Evolutionary conservation across 2,329 filamentous ascomycete genomes (phyloP), one percentile per base, ranked within the genome.

Genomic region (Fusarium sp.): DNA sequence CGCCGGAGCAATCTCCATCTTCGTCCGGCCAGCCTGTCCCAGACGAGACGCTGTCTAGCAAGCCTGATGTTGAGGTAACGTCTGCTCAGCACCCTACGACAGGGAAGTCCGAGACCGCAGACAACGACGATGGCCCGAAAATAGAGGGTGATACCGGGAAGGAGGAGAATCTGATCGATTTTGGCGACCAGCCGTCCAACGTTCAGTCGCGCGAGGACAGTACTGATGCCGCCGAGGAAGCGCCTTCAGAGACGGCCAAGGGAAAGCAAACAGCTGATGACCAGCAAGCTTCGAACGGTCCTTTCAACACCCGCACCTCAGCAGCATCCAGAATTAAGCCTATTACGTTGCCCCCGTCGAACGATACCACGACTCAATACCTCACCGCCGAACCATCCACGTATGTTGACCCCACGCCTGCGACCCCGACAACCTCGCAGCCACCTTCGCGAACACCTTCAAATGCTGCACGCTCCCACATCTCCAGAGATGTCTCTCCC

Each of bases 401-500:
- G 49, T 89, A 89, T 69, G 78, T 89, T 67, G 87, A 89, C 71
- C 86, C 87, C 23, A 88, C 87, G 9, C 86, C 87, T 26, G 81
- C 85, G 5, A 89, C 87, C 1, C 87, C 87, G 14, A 79, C 81
- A 53, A 80, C 81, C 39, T 89, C 87, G 4, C 84, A 85, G 58
- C 85, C 86, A 4, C 83, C 86, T 2, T 89, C 90, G 18, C 81
- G 90, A 81, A 84, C 87, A 75, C 82, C 88, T 76, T 83, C 89
- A 75, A 76, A 85, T 79, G 78, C 89, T 76, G 76, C 85, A 76
- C 72, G 87, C 80, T 75, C 86, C 78, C 79, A 80, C 64, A 72
- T 77, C 64, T 78, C 80, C 50, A 74, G 80, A 23, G 83, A 83
- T 28, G 78, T 77, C 30, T 89, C 88, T 8, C 87, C 87, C 7